A percentile compares a stretch with the other conserved stretches of the same genome.
phyloP scores from a whole-genome alignment of 768 basidiomycete species.

The Mycena kentingensis region DNA sequence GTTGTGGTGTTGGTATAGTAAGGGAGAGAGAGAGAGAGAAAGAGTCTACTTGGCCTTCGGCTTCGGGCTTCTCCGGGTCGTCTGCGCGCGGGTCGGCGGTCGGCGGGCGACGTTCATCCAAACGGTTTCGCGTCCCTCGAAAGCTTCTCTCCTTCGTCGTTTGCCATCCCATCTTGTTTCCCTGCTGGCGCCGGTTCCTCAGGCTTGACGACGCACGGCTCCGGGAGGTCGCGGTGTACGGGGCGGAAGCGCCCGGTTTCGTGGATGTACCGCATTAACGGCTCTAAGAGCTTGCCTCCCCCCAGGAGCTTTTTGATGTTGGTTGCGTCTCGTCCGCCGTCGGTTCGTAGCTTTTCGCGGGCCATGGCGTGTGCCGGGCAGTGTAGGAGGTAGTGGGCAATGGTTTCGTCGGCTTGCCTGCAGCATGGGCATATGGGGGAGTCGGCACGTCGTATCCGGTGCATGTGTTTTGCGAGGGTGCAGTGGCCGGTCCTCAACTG shows the following conservation, averaged over 20 bases:
- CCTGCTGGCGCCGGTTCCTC: too few relatives aligned
- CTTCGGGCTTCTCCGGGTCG: too few relatives aligned
- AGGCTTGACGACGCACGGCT: too few relatives aligned
- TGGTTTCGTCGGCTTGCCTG: slow-evolving; percentile 3
- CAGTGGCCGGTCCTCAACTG: slow-evolving; percentile 23
- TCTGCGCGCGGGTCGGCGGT: too few relatives aligned
- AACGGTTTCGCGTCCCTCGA: too few relatives aligned
- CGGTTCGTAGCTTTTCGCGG: not conserved
- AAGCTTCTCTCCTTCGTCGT: too few relatives aligned
- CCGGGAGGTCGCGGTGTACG: slow-evolving; percentile 29
- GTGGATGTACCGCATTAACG: not conserved
- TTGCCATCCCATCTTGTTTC: too few relatives aligned
- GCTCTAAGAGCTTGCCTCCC: not conserved
- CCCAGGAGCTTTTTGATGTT: not conserved
- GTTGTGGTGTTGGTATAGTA: too few relatives aligned
- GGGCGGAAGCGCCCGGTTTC: slow-evolving; percentile 20
- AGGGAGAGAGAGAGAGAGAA: too few relatives aligned
- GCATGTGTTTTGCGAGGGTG: slow-evolving; percentile 21
- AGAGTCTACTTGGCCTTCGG: too few relatives aligned
- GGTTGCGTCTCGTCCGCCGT: not conserved
- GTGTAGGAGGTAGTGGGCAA: slow-evolving; percentile 14
- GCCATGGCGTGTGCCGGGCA: slow-evolving; percentile 10
- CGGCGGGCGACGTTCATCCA: too few relatives aligned
- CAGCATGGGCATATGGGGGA: slow-evolving; percentile 22
- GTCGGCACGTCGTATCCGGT: slow-evolving; percentile 17